A percentile compares a stretch with the other conserved stretches of the same genome.
phyloP scores from a whole-genome alignment of 2,329 filamentous ascomycete species.

The Lizonia empirigonia region DNA sequence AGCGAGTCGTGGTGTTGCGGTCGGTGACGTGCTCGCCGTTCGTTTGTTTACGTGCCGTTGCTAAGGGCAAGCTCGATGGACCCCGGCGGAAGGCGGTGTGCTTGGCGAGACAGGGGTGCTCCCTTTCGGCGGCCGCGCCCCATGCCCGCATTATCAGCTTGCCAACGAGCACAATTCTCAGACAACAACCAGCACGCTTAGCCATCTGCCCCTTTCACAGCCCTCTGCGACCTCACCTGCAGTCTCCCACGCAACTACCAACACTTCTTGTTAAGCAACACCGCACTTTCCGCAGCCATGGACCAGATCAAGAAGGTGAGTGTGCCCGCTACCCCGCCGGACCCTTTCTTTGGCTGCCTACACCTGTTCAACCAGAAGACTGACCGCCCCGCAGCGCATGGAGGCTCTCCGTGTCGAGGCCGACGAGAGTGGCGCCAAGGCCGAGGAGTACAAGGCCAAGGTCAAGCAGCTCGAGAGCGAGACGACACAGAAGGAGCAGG shows the following conservation, averaged over 20 bases:
- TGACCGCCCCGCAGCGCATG: conserved; percentile 74
- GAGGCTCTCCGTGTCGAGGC: conserved; percentile 91
- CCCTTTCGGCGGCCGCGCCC: conserved; percentile 27
- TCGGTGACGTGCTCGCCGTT: conserved; percentile 5
- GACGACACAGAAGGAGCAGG: conserved; percentile 95
- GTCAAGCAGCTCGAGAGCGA: conserved; percentile 93
- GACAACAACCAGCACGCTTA: conserved; percentile 28
- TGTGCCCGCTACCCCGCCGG: conserved; percentile 49
- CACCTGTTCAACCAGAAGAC: conserved; percentile 10
- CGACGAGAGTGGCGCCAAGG: conserved; percentile 79
- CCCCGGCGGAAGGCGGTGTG: conserved; percentile 8
- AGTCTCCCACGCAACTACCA: conserved; percentile 6
- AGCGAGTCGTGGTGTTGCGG: conserved; percentile 28
- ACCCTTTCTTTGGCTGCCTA: conserved; percentile 21
- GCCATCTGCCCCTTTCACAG: conserved; percentile 15
- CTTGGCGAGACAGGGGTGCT: conserved; percentile 23
- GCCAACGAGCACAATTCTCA: conserved; percentile 24
- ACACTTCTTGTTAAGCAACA: conserved; percentile 10
- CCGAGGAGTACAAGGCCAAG: conserved; percentile 84
- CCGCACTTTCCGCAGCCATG: conserved; percentile 58
- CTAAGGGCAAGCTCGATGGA: conserved; percentile 22
- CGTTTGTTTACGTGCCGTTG: conserved; percentile 41
- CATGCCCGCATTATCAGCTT: conserved; percentile 40
- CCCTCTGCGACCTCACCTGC: conserved; percentile 13
- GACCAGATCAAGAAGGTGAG: conserved; percentile 90